Evolutionary conservation across 352 stramenopile species (phyloP), one percentile per base, ranked within the genome.

Genomic region (Globisporangium echinulatum): DNA sequence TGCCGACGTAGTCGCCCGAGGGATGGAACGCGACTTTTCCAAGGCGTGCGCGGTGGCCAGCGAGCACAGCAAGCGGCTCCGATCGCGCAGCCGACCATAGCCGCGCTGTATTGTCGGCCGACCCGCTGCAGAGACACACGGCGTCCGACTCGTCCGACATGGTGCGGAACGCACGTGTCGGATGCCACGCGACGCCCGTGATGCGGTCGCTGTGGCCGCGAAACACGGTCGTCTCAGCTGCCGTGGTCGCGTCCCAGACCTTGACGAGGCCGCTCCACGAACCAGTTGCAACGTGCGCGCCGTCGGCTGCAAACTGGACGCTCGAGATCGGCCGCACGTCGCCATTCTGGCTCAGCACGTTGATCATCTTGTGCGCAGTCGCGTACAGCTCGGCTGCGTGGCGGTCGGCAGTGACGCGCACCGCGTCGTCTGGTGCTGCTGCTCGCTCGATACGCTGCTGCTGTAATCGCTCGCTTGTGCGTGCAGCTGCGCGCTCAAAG

Each of bases 11-110:
- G 47, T 88, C 66, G 13, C 96, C 93, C n/a, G 85, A 72, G 4
- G 97, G 96, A 75, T 99, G 97, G 66, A 98, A 99, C 7, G 88
- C 93, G 25, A 98, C 84, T 58, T 90, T 92, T 11, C 83, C 82
- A 49, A 96, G 61, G 37, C 85, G 82, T 8, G 82, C 78, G 19
- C 76, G 77, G 57, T 96, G 87, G 37, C 87, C 87, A 43, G 74
- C 70, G 10, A 96, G 68, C 37, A 85, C 75, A 52, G 77, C 79
- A 38, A 85, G 54, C 7, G 83, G 70, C 46, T 91, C 84, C 3
- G 63, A 67, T 4, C 74, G 73, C 37, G 55, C 52, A 1, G 77
- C 77, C 50, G 75, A 85, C 87, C 87, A 96, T 0, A 96, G 70
- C 48, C 71, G 74, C 19, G 85, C 87, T 15, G 87, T 94, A 54